These are phyloP conservation scores for Mycena leptocephala DNA, from an alignment of 768 basidiomycete genomes.

Conservation along the genomic window DNA sequence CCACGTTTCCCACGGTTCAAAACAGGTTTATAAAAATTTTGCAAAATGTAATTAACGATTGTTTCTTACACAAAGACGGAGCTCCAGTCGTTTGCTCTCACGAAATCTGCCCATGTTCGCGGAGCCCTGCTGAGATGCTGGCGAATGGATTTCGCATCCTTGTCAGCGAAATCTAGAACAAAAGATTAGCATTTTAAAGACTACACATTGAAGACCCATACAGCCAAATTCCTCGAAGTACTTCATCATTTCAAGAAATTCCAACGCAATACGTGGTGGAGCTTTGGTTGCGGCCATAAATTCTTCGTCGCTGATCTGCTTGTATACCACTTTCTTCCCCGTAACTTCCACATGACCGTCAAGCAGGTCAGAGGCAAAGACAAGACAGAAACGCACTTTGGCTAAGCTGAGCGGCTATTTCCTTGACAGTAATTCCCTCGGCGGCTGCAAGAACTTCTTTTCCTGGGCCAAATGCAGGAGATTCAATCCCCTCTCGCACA, in stretches of 20 bases:
- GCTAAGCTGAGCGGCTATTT: too few relatives aligned
- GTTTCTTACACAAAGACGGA: background rate
- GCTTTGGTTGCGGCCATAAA: background rate
- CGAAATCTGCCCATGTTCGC: conserved; percentile 21
- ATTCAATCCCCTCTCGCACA: too few relatives aligned
- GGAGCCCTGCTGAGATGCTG: conserved; percentile 2
- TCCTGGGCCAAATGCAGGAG: too few relatives aligned
- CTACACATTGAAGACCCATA: background rate
- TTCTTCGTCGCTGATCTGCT: conserved; percentile 16
- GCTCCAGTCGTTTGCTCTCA: conserved; percentile 10
- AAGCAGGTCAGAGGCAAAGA: too few relatives aligned
- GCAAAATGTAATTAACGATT: too few relatives aligned
- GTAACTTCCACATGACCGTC: background rate
- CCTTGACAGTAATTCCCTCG: too few relatives aligned
- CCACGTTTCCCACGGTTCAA: background rate
- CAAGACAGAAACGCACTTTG: background rate
- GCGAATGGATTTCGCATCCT: conserved; percentile 1
- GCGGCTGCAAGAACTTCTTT: too few relatives aligned
- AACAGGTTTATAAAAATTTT: too few relatives aligned
- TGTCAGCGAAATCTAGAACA: background rate
- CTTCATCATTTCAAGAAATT: conserved; percentile 9
- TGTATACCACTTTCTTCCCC: conserved; percentile 7
- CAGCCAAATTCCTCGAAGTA: conserved; percentile 24
- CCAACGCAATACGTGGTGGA: background rate
- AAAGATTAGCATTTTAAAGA: background rate